These are phyloP conservation scores for Chytriomyces confervae DNA, from an alignment of 192 early-diverging fungal genomes.

Conservation along the genomic window DNA sequence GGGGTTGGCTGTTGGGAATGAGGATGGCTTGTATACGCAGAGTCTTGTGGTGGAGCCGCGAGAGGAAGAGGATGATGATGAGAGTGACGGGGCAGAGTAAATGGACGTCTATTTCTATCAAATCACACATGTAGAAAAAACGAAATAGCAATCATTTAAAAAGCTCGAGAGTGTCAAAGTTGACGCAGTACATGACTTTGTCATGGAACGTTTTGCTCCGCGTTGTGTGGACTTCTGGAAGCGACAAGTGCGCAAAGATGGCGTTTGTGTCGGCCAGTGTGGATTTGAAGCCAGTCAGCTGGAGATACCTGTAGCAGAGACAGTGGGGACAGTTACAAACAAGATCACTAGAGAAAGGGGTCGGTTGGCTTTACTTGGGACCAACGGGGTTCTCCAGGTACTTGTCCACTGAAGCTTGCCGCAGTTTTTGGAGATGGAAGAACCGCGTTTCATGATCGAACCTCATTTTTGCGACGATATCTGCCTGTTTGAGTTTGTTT, in stretches of 20 bases:
- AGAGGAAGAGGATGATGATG: slow-evolving; percentile 50
- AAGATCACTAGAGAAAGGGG: background rate
- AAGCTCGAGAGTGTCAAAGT: slow-evolving; percentile 13
- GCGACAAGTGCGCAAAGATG: slow-evolving; percentile 22
- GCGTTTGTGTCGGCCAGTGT: background rate
- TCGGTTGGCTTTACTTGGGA: background rate
- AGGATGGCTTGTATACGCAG: slow-evolving; percentile 52
- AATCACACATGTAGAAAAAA: background rate
- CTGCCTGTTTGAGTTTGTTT: slow-evolving; percentile 35
- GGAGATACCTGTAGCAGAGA: slow-evolving; percentile 11
- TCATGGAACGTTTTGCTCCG: slow-evolving; percentile 29
- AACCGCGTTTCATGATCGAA: slow-evolving; percentile 13
- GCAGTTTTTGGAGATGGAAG: background rate
- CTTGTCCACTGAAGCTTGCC: slow-evolving; percentile 13
- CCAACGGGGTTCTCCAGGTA: slow-evolving; percentile 29
- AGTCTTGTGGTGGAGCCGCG: slow-evolving; percentile 51
- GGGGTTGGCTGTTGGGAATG: slow-evolving; percentile 28
- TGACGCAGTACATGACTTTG: slow-evolving; percentile 13
- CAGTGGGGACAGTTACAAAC: too few species aligned
- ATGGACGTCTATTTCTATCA: background rate
- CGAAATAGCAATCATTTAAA: background rate
- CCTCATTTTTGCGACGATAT: slow-evolving; percentile 25
- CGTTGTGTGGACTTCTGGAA: slow-evolving; percentile 32
- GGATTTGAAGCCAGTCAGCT: slow-evolving; percentile 17
- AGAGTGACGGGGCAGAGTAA: slow-evolving; percentile 20